Conservation (phyloP, 371 early-diverging fungal genomes). For the Fennellomyces sp. region DNA sequence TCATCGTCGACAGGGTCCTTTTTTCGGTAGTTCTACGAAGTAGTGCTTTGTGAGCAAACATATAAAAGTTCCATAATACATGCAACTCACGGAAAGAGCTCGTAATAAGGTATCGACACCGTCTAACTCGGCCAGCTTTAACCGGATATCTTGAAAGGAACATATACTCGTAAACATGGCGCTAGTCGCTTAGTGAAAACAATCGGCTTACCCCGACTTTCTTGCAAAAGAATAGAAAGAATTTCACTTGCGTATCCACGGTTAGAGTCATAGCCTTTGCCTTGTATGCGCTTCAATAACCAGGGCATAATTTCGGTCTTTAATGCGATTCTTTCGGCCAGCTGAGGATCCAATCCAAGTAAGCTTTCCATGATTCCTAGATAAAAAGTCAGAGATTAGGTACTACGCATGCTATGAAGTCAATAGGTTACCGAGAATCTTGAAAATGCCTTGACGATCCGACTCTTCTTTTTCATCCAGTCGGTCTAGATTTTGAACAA, state of each 20-base stretch:
- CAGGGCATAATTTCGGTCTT: constrained; percentile 73
- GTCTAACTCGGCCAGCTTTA: constrained; percentile 60
- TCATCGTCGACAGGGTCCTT: constrained; percentile 84
- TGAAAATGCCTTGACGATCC: constrained; percentile 88
- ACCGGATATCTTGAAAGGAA: constrained; percentile 56
- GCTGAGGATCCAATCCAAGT: constrained; percentile 68
- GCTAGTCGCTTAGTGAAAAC: neutral
- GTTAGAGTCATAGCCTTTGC: constrained; percentile 72
- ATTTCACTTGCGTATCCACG: constrained; percentile 87
- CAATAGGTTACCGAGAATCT: constrained; percentile 61
- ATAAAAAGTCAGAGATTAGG: neutral
- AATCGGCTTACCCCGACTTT: constrained; percentile 54
- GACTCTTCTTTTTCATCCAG: constrained; percentile 79
- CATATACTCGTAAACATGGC: neutral
- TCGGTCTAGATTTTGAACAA: constrained; percentile 80
- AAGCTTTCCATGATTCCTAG: constrained; percentile 86
- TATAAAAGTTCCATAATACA: too few relatives aligned
- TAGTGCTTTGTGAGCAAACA: neutral
- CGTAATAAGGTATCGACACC: constrained; percentile 78
- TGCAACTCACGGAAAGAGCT: constrained; percentile 58
- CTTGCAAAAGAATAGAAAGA: constrained; percentile 83
- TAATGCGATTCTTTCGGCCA: constrained; percentile 66
- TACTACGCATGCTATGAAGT: neutral
- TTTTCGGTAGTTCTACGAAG: constrained; percentile 57
- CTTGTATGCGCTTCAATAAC: constrained; percentile 70